phyloP scores from a whole-genome alignment of 768 basidiomycete species.

The Peribolospora baueri region DNA sequence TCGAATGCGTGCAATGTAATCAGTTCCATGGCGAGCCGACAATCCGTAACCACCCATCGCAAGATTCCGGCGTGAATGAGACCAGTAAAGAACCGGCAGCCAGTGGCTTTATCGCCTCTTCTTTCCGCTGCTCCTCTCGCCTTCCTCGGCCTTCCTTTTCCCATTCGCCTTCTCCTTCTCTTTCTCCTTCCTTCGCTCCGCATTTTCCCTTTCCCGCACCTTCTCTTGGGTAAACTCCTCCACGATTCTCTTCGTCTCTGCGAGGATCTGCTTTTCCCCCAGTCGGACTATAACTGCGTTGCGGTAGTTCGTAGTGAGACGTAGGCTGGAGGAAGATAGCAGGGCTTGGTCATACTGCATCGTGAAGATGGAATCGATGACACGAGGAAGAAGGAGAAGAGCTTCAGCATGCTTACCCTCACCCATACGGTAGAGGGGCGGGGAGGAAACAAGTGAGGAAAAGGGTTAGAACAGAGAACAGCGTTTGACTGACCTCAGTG shows the following conservation, averaged over 20 bases:
- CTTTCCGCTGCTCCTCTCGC: neutral
- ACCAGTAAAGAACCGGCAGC: too few relatives aligned
- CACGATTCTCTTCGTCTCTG: slow-evolving; percentile 11
- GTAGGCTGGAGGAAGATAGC: slow-evolving; percentile 6
- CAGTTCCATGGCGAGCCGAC: too few relatives aligned
- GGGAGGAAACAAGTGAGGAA: neutral
- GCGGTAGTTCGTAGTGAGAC: slow-evolving; percentile 26
- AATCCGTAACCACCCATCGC: too few relatives aligned
- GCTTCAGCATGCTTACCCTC: neutral
- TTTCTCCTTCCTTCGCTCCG: neutral
- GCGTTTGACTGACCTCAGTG: slow-evolving; percentile 28
- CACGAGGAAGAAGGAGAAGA: neutral
- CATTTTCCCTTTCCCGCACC: neutral
- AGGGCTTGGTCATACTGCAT: slow-evolving; percentile 28
- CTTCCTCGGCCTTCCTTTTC: neutral
- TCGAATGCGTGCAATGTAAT: too few relatives aligned
- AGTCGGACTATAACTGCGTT: slow-evolving; percentile 48
- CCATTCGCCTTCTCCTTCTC: neutral
- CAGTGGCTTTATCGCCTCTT: too few relatives aligned
- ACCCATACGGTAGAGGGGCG: neutral
- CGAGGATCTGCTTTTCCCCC: slow-evolving; percentile 53
- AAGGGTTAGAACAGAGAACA: neutral
- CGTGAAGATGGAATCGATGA: neutral
- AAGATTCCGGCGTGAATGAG: too few relatives aligned
- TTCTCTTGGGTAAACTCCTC: neutral